Conservation (phyloP, 2,329 filamentous ascomycete genomes). For the Pezicula carpinea region DNA sequence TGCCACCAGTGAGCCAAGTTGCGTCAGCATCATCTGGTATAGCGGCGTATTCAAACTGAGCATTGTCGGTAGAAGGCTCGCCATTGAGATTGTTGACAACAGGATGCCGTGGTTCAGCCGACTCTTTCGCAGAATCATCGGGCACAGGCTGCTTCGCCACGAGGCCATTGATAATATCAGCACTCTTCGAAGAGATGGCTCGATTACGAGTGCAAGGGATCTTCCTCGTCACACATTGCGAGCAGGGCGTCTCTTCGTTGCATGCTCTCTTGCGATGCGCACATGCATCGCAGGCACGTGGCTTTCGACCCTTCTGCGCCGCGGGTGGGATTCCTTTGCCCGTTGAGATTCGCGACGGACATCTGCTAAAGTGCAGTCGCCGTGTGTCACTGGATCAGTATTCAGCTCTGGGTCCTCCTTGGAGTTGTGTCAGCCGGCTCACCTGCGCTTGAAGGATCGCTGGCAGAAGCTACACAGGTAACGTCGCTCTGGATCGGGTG, state of each 20-base stretch:
- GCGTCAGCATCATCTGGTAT: no score
- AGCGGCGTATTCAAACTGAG: no score
- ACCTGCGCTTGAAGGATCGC: conserved; percentile 1
- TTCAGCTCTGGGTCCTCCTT: background rate
- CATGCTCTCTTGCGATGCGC: conserved; percentile 5
- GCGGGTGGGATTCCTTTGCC: conserved; percentile 1
- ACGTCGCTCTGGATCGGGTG: background rate
- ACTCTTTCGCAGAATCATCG: no score
- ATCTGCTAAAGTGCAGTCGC: background rate
- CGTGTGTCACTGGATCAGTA: background rate
- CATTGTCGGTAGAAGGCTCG: no score
- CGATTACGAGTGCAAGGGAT: background rate
- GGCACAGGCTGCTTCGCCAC: background rate
- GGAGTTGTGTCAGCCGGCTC: background rate
- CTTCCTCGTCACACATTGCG: background rate
- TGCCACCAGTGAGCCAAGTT: no score
- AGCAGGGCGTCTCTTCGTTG: conserved; percentile 3
- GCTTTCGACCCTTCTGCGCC: conserved; percentile 2
- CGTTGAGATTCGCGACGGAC: background rate
- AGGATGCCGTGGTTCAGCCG: no score
- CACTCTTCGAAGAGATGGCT: background rate
- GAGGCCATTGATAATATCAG: background rate
- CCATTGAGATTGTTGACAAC: no score
- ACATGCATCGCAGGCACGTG: conserved; percentile 6
- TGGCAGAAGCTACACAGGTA: background rate